A percentile compares a stretch with the other conserved stretches of the same genome.
phyloP scores from a whole-genome alignment of 345 rosid genomes.

The Durio zibethinus region DNA sequence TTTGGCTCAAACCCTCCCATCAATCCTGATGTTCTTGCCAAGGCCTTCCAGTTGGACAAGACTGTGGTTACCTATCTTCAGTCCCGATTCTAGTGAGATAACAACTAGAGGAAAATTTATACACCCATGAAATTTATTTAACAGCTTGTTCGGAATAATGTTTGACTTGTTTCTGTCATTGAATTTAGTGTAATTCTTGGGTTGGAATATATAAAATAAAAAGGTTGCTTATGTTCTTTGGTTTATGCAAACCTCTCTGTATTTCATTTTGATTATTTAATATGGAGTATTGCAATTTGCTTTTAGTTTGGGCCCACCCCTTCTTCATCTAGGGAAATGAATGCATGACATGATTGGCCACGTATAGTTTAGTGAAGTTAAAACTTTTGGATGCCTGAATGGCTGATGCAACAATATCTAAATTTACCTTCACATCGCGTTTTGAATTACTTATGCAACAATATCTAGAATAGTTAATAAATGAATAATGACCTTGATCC shows the following conservation, averaged over 20 bases:
- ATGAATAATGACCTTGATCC: too few relatives aligned
- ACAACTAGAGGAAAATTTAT: neutral
- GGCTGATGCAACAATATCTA: too few relatives aligned
- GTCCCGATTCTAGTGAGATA: neutral
- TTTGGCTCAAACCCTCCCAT: slow-evolving; percentile 28
- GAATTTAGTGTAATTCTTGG: neutral
- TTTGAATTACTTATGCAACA: too few relatives aligned
- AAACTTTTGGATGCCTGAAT: too few relatives aligned
- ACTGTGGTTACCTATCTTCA: slow-evolving; percentile 26
- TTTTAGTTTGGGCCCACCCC: neutral
- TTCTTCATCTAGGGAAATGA: neutral
- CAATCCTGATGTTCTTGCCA: slow-evolving; percentile 13
- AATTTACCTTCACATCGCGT: too few relatives aligned
- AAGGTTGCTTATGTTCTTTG: neutral
- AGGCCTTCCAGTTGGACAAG: slow-evolving; percentile 34
- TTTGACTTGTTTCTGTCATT: neutral
- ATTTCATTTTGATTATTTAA: neutral
- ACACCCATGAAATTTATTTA: too few relatives aligned
- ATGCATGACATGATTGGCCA: too few relatives aligned
- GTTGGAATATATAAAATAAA: neutral
- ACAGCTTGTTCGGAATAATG: neutral
- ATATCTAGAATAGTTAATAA: too few relatives aligned
- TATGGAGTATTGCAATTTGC: neutral
- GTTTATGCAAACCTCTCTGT: slow-evolving; percentile 5
- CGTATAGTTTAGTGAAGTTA: too few relatives aligned